Evolutionary conservation across 306 rosid species (phyloP).

Genomic region (Crataegus laevigata): DNA sequence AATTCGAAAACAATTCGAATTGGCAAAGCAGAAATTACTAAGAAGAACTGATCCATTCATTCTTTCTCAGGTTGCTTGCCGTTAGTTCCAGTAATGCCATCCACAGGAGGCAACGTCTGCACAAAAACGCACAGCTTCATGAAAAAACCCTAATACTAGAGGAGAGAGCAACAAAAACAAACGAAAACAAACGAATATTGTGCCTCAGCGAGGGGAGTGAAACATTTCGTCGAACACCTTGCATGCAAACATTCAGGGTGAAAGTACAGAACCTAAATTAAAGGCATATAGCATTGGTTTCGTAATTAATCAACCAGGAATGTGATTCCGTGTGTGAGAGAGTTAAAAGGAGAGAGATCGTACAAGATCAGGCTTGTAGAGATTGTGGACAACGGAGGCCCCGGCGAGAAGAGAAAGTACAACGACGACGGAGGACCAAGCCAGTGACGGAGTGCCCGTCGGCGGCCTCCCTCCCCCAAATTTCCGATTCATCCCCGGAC

Average conservation of each 20-base stretch:
- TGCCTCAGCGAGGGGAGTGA: not conserved
- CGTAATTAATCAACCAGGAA: not conserved
- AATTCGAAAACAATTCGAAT: not conserved
- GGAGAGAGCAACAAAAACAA: not conserved
- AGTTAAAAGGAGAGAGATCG: not conserved
- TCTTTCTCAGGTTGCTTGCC: not conserved
- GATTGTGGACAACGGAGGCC: constrained; percentile 24
- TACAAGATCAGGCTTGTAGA: constrained; percentile 26
- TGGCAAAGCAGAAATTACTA: not conserved
- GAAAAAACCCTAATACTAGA: not conserved
- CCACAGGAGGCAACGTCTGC: constrained; percentile 17
- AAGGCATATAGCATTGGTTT: not conserved
- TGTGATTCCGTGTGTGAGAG: not conserved
- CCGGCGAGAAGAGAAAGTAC: constrained; percentile 24
- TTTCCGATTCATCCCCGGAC: constrained; percentile 11
- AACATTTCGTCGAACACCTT: constrained; percentile 16
- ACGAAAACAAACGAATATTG: too few relatives aligned
- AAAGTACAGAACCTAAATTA: not conserved
- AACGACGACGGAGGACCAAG: constrained; percentile 22
- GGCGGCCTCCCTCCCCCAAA: constrained; percentile 21
- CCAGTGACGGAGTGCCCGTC: constrained; percentile 25
- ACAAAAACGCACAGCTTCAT: not conserved
- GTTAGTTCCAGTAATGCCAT: not conserved
- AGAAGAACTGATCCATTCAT: not conserved
- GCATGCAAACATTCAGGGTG: not conserved